Evolutionary conservation across 345 rosid genomes (phyloP).

Genomic region (Rhizophora mangle): DNA sequence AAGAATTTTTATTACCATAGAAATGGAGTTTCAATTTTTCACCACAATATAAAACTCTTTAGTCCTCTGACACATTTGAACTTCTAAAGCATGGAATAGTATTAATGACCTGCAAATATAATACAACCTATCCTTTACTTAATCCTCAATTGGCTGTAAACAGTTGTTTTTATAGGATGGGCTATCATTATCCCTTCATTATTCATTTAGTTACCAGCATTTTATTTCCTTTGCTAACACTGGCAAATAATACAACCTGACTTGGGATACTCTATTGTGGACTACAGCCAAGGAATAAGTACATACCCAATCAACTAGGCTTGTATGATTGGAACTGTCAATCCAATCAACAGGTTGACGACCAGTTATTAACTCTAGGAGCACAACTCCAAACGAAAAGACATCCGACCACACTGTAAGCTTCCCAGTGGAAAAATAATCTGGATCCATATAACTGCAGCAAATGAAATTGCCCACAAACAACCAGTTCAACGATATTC

Average conservation of each 20-base stretch:
- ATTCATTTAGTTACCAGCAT: no score
- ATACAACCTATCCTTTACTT: not conserved
- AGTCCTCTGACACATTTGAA: not conserved
- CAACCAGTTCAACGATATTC: not conserved
- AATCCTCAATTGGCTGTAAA: not conserved
- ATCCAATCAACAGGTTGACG: slow-evolving; percentile 25
- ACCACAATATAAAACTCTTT: not conserved
- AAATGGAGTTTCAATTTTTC: not conserved
- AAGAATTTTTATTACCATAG: slow-evolving; percentile 8
- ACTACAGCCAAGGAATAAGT: not conserved
- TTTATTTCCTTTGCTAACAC: no score
- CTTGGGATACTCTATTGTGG: not conserved
- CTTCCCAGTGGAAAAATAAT: slow-evolving; percentile 28
- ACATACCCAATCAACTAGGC: slow-evolving; percentile 31
- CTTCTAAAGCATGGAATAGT: not conserved
- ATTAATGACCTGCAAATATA: not conserved
- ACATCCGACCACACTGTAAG: slow-evolving; percentile 30
- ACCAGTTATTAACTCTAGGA: slow-evolving; percentile 29
- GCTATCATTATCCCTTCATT: no score
- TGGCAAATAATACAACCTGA: no score
- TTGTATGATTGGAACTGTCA: slow-evolving; percentile 15
- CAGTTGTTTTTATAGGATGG: not conserved
- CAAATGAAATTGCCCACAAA: not conserved
- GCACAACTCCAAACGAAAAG: slow-evolving; percentile 36
- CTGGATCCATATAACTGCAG: slow-evolving; percentile 34